phyloP scores from a whole-genome alignment of 2,329 filamentous ascomycete species.

The Pleoardoris graminearum region DNA sequence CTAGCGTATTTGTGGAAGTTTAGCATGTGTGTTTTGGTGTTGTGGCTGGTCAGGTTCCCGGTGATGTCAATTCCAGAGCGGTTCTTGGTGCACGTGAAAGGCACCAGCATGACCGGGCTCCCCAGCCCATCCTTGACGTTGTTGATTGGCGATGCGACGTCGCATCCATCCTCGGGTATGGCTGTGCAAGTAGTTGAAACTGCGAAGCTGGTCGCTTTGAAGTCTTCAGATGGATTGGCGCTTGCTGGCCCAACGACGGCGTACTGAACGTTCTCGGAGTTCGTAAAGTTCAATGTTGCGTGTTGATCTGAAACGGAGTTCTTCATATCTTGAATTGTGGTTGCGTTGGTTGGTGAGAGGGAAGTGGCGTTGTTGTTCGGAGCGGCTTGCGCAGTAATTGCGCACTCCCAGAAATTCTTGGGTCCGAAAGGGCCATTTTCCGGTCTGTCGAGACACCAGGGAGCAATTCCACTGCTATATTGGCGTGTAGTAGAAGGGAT shows the following conservation, averaged over 20 bases:
- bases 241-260: conserved; percentile 15
- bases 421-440: conserved; percentile 5
- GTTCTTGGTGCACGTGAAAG: conserved; percentile 16
- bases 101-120: conserved; percentile 6
- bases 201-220: conserved; percentile 15
- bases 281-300: conserved; percentile 13
- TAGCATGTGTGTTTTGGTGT: conserved; percentile 7
- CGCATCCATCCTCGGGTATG: conserved; percentile 11
- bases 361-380: conserved; percentile 4
- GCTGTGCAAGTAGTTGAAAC: conserved; percentile 19
- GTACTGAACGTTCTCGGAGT: conserved; percentile 9
- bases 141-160: neutral
- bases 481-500: neutral
- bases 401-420: conserved; percentile 17
- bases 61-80: conserved; percentile 12
- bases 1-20: conserved; percentile 12
- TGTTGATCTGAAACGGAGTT: conserved; percentile 7
- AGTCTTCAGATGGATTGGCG: conserved; percentile 10
- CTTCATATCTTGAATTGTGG: conserved; percentile 11
- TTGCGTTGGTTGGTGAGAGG: conserved; percentile 10
- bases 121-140: conserved; percentile 1
- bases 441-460: conserved; percentile 18
- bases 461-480: conserved; percentile 14
- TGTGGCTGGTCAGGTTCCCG: conserved; percentile 13
- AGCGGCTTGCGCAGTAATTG: conserved; percentile 5